These are phyloP conservation scores for Leccinum subtestaceum DNA, from an alignment of 768 basidiomycete genomes.

Conservation along the genomic window DNA sequence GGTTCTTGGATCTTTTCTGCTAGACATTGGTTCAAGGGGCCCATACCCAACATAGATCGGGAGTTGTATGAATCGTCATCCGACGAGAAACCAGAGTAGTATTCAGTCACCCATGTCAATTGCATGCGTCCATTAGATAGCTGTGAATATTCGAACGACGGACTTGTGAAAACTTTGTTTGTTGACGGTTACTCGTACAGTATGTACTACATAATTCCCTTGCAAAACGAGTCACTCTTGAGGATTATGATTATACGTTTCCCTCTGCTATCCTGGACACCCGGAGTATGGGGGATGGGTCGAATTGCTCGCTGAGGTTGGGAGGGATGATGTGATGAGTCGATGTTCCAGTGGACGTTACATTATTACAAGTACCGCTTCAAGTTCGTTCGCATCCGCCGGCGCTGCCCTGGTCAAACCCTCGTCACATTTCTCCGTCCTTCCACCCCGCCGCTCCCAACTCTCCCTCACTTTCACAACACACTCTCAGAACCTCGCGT, in stretches of 20 bases:
- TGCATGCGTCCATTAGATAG: background rate
- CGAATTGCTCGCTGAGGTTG: background rate
- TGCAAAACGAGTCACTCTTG: too few species aligned
- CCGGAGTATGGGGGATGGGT: background rate
- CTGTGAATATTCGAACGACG: background rate
- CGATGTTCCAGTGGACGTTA: constrained; percentile 17
- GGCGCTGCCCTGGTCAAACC: constrained; percentile 22
- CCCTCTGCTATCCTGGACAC: background rate
- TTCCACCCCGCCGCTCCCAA: background rate
- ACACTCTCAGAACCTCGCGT: constrained; percentile 5
- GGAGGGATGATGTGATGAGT: constrained; percentile 2
- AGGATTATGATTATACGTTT: background rate
- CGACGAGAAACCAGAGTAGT: constrained; percentile 1
- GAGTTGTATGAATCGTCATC: background rate
- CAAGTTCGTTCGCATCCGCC: constrained; percentile 26
- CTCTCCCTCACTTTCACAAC: constrained; percentile 4
- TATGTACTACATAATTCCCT: too few species aligned
- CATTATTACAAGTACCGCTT: constrained; percentile 9
- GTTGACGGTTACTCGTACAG: background rate
- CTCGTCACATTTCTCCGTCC: constrained; percentile 13
- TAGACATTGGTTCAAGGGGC: constrained; percentile 34
- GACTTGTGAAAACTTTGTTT: background rate
- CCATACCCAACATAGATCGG: constrained; percentile 30
- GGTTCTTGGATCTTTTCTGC: constrained; percentile 35
- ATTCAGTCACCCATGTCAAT: background rate